Conservation (phyloP, 2,329 filamentous ascomycete genomes). For the Curvularia hawaiiensis region DNA sequence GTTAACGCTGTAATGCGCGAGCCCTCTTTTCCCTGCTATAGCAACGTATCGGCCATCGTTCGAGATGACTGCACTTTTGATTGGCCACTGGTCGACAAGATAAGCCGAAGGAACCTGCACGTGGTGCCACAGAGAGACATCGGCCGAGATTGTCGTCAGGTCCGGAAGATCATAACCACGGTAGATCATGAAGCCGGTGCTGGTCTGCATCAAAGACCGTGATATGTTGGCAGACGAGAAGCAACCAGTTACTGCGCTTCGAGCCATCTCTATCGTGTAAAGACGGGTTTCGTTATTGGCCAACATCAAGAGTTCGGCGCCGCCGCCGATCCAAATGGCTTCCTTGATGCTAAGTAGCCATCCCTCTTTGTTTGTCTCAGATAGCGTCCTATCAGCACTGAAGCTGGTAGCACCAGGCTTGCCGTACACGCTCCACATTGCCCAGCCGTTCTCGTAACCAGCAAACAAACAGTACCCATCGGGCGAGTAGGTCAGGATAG, state of each 20-base stretch:
- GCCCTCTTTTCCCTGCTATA: constrained; percentile 87
- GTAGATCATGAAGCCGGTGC: constrained; percentile 88
- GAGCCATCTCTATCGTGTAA: constrained; percentile 89
- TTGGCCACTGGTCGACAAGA: constrained; percentile 90
- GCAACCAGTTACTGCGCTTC: constrained; percentile 90
- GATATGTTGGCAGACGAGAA: constrained; percentile 92
- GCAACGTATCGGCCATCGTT: constrained; percentile 93
- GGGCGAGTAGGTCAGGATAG: constrained; percentile 82
- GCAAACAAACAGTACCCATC: constrained; percentile 97
- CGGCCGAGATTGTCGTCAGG: constrained; percentile 87
- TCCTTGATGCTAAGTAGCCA: constrained; percentile 83
- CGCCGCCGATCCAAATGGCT: constrained; percentile 85
- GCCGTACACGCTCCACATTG: constrained; percentile 96
- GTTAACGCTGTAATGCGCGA: constrained; percentile 94
- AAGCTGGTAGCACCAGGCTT: constrained; percentile 89
- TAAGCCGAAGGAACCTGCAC: constrained; percentile 84
- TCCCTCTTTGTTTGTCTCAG: constrained; percentile 71
- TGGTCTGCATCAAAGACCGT: constrained; percentile 85
- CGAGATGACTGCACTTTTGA: constrained; percentile 84
- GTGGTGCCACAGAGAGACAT: constrained; percentile 94
- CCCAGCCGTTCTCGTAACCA: constrained; percentile 91
- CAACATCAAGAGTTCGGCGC: constrained; percentile 81
- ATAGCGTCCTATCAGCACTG: constrained; percentile 67
- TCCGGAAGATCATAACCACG: constrained; percentile 91
- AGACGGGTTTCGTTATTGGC: constrained; percentile 74